Evolutionary conservation across 805 yeast genomes (phyloP), one percentile per base, ranked within the genome.

Genomic region (Candida parachauliodes): DNA sequence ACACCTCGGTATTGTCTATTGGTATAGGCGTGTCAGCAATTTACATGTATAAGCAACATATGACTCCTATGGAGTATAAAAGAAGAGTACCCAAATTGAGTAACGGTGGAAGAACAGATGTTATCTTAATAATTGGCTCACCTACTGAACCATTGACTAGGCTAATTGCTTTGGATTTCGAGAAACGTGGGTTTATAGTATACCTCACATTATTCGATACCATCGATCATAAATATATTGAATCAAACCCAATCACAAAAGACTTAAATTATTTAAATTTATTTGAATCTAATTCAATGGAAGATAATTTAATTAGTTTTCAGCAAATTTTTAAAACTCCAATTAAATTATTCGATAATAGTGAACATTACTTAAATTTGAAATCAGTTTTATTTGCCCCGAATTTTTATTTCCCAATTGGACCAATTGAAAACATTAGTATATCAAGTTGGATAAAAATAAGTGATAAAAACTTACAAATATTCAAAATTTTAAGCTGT

Each of bases 131-230:
- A 4, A 71, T 86, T 3, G 95, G 95, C 1, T 80, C 88, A 1
- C 88, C 89, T 2, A 68, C 77, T 2, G 91, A 84, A 44, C 87
- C 88, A 1, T 61, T 85, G 39, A 78, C 87, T 1, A 70, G 85
- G 40, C 68, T 80, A 36, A 61, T 87, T 21, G 85, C 88, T 1
- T 69, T 75, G 40, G 95, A 87, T 54, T 70, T 87, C 45, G 88
- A 85, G 45, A 72, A 73, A 31, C 66, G 95, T 37, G 95, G 95
- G 1, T 86, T 83, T 53, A 81, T 88, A 22, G 88, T 88, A 3
- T 87, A 82, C 54, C 69, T 87, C 45, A 80, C 94, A 0, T 76
- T 80, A n/a, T 55, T 75, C n/a, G 76, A 72, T 42, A 86, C 79
- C 20, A 70, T 68, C 44, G 87, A 81, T 43, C 54, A 67, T 30